Base-by-base conservation (phyloP, 2,329 filamentous ascomycete species). In the Stachybotrys echinatus region DNA sequence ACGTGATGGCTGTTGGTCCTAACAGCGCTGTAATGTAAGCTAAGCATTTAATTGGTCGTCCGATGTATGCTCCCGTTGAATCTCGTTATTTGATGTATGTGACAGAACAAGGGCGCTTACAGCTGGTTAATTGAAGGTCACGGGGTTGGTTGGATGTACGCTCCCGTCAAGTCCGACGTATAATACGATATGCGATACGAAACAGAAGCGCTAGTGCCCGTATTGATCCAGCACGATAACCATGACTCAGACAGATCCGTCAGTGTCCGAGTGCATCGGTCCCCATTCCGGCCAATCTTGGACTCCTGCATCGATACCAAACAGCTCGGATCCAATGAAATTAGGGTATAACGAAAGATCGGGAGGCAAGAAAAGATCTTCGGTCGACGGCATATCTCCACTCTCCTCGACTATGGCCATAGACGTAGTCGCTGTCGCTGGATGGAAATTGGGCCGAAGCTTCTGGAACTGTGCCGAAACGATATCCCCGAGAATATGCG, bases 401-500 rank as follows among this genome's bases (percentile, higher is more conserved):
- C 21, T 45, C 12, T 27, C 42, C 17, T 23, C 21, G 20, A 23
- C 10, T 17, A 45, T 23, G 21, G 21, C n/a, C 12, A 22, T 23
- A 7, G 23, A 14, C 10, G 20, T 19, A 23, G 21, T 23, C 12
- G 42, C 42, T 23, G 22, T 14, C 20, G 21, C 2, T 5, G 54
- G 27, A 2, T 42, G 31, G n/a, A 55, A 55, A 6, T 31, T 12
- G 45, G 56, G 56, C 4, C 56, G 52, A 12, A 61, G 43, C 21
- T 56, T 59, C 12, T 52, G 49, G 18, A 63, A 58, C 21, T 59
- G 55, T 1, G 55, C 53, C 4, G 50, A 48, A 3, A 63, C 49
- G n/a, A 62, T 54, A 14, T 61, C 52, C 4, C 61, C 54, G 0
- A 64, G 50, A 2, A 63, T 52, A 42, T 61, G 58, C 3, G 60